Base-by-base conservation (phyloP, 2,329 filamentous ascomycete genomes). In the Alternaria sp. region DNA sequence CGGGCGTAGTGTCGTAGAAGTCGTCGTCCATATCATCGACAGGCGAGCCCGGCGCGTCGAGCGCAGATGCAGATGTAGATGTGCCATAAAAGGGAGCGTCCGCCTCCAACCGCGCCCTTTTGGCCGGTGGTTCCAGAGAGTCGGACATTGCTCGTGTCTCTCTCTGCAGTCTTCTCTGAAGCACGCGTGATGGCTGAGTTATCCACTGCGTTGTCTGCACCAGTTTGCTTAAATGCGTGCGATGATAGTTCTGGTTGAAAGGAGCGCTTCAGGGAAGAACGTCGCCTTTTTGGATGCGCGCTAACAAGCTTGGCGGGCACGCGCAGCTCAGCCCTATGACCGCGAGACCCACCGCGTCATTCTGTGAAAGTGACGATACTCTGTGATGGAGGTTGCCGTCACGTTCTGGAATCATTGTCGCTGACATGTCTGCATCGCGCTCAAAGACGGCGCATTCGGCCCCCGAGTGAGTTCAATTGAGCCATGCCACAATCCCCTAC, bases 21-120 rank as follows among this genome's bases (percentile, higher is more conserved):
- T 80, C 78, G 73, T 79, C 77, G 70, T 79, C 78, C 71, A 74
- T 66, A 62, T 79, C 78, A 75, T 80, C 78, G 69, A 80, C 68
- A 57, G 78, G 78, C 69, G 77, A 79, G 72, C 75, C 58, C 64
- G 77, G 72, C 76, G 78, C 74, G 64, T 80, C 77, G 67, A 76
- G 66, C 69, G 67, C 62, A 58, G 68, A 67, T 60, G 79, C 77
- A 63, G 66, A 67, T 46, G 59, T 28, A 44, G 59, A 57, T 61
- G 79, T 76, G 64, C 76, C 74, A 66, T 75, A 69, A 64, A 76
- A 68, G 55, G 77, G 73, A 59, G 72, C 77, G 66, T 83, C 81
- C 66, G 71, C 67, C 59, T 77, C 72, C 58, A 81, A 73, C 68
- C 78, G 74, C 64, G 77, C 77, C 72, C 79, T 78, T 76, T 83